Conservation (phyloP, 495 filamentous ascomycete genomes). For the Aspergillus panamensis region DNA sequence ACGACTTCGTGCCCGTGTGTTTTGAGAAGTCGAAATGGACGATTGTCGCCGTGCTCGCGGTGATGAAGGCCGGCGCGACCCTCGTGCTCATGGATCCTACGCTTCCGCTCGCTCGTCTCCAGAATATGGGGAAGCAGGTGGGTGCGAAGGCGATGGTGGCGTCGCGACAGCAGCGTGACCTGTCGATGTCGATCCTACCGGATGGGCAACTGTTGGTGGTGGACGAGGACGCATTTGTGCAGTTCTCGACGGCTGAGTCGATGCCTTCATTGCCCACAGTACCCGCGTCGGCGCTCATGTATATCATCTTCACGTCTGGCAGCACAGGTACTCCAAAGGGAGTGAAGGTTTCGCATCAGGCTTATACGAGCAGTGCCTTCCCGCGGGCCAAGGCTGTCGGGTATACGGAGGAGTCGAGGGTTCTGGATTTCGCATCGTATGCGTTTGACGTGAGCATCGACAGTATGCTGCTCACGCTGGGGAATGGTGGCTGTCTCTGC, state of each 20-base stretch:
- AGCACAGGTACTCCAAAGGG: conserved; percentile 56
- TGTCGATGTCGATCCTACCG: conserved; percentile 29
- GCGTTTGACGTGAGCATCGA: conserved; percentile 48
- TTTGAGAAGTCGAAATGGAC: conserved; percentile 51
- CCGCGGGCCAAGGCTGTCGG: conserved; percentile 36
- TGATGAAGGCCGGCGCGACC: conserved; percentile 42
- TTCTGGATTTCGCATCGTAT: conserved; percentile 45
- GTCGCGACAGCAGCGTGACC: conserved; percentile 27
- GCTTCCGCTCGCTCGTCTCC: conserved; percentile 36
- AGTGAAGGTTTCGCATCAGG: conserved; percentile 48
- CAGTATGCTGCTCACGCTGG: conserved; percentile 44
- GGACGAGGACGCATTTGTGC: conserved; percentile 21
- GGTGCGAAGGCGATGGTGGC: conserved; percentile 33
- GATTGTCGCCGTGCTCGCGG: conserved; percentile 41
- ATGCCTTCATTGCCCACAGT: conserved; percentile 23
- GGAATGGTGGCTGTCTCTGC: conserved; percentile 48
- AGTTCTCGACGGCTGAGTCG: not conserved
- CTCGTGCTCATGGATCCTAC: conserved; percentile 40
- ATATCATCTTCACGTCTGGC: conserved; percentile 51
- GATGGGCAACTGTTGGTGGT: conserved; percentile 28
- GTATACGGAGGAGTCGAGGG: conserved; percentile 34
- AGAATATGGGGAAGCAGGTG: conserved; percentile 36
- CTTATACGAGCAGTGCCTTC: conserved; percentile 40
- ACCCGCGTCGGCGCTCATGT: conserved; percentile 33
- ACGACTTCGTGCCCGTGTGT: conserved; percentile 41